These are phyloP conservation scores for Metschnikowia cerradonensis DNA, from an alignment of 805 yeast genomes.

Conservation along the genomic window DNA sequence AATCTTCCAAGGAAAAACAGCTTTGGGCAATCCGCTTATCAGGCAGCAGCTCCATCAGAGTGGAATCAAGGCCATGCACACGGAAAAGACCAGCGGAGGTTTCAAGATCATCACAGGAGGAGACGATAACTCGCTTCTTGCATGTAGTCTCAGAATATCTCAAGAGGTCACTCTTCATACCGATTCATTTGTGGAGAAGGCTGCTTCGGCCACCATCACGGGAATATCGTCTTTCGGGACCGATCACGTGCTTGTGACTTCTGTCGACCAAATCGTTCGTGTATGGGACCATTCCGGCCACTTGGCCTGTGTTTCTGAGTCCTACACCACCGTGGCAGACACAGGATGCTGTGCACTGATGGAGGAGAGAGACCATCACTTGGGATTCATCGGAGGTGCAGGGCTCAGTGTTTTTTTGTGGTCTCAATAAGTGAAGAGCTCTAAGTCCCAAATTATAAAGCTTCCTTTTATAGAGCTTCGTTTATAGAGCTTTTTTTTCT, in stretches of 20 bases:
- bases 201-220: constrained; percentile 88
- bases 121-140: constrained; percentile 73
- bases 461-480: too few species aligned
- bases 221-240: constrained; percentile 41
- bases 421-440: neutral
- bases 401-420: constrained; percentile 54
- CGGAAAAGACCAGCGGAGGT: constrained; percentile 13
- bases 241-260: constrained; percentile 46
- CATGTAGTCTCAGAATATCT: constrained; percentile 18
- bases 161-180: constrained; percentile 19
- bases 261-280: constrained; percentile 80
- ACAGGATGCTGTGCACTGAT: constrained; percentile 66
- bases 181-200: constrained; percentile 41
- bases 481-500: too few species aligned
- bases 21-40: constrained; percentile 27
- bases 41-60: constrained; percentile 73
- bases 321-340: constrained; percentile 83
- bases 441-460: too few species aligned
- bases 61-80: constrained; percentile 64
- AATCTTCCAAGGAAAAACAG: neutral
- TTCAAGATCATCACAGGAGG: constrained; percentile 71
- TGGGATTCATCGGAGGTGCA: constrained; percentile 69
- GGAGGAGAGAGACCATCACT: constrained; percentile 21
- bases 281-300: constrained; percentile 49
- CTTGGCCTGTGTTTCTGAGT: constrained; percentile 30